Base-by-base conservation (phyloP, 2,329 filamentous ascomycete genomes). In the Botryotinia calthae region DNA sequence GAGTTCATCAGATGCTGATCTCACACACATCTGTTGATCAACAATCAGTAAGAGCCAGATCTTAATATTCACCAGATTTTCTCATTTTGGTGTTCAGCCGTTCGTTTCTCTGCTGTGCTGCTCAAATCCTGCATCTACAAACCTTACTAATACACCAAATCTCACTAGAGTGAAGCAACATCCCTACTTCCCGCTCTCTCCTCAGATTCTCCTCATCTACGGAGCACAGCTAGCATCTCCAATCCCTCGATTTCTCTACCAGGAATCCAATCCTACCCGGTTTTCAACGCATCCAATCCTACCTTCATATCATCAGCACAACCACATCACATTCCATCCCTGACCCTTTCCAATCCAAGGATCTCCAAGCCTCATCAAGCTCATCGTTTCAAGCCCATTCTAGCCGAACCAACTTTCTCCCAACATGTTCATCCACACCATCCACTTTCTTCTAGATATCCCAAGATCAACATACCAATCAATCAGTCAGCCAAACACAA, bases 21-120 rank as follows among this genome's bases (percentile, higher is more conserved):
- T 66, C 16, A 48, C 70, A 42, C n/a, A 48, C 28, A 44, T 44
- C 34, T 54, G 61, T 61, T 18, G 25, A 62, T 25, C 25, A 31
- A 71, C 25, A 56, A 40, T 28, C 16, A 22, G 37, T 67, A 16
- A 67, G 48, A 67, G 18, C 56, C 34, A 67, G 48, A 67, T 56
- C 48, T 56, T 42, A 67, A 42, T 31, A 5, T 31, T 25, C 48
- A 56, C 48, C 40, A 56, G 48, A 42, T 20, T 22, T 56, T 25
- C 51, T 20, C 51, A 42, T 28, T 22, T 28, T 51, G 9, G 22
- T 20, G 14, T 46, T 66, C 28, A 31, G 34, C 40, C 42, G 31
- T 54, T 40, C 37, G 8, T 20, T 54, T 18, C 1, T 20, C 22
- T 40, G 37, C 46, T 12, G n/a, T 4, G 20, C n/a, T 34, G 8